Evolutionary conservation across 805 yeast species (phyloP).

Genomic region (Barnettozyma botsteinii): DNA sequence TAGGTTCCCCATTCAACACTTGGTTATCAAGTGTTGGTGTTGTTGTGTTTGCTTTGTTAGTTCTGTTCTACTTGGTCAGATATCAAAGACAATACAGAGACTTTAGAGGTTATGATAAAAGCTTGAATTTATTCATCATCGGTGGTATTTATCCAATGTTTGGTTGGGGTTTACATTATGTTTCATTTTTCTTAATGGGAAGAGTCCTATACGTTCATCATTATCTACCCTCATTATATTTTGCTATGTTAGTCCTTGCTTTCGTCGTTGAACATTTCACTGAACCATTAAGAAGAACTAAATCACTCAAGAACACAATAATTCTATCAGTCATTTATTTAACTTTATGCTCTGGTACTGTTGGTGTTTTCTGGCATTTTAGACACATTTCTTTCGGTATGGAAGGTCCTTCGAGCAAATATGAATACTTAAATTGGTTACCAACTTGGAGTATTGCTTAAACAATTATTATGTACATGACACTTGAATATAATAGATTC

Average conservation of each 20-base stretch:
- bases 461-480: background rate
- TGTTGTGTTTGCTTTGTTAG: constrained; percentile 42
- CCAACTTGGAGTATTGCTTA: constrained; percentile 40
- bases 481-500: too few species aligned
- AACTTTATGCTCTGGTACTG: constrained; percentile 36
- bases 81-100: constrained; percentile 79
- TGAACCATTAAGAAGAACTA: constrained; percentile 19
- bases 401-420: constrained; percentile 40
- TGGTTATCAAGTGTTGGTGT: constrained; percentile 66
- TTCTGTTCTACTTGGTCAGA: constrained; percentile 37
- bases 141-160: constrained; percentile 75
- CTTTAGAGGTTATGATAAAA: constrained; percentile 39
- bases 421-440: constrained; percentile 43
- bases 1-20: constrained; percentile 76
- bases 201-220: constrained; percentile 86
- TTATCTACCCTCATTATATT: constrained; percentile 78
- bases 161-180: constrained; percentile 75
- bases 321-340: constrained; percentile 33
- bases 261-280: constrained; percentile 44
- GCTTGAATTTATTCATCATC: constrained; percentile 51
- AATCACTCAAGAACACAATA: constrained; percentile 22
- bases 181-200: constrained; percentile 76
- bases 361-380: constrained; percentile 53
- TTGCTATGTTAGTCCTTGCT: constrained; percentile 55
- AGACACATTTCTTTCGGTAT: constrained; percentile 65